Evolutionary conservation across 2,329 filamentous ascomycete genomes (phyloP).

Genomic region (Alternaria burnsii): DNA sequence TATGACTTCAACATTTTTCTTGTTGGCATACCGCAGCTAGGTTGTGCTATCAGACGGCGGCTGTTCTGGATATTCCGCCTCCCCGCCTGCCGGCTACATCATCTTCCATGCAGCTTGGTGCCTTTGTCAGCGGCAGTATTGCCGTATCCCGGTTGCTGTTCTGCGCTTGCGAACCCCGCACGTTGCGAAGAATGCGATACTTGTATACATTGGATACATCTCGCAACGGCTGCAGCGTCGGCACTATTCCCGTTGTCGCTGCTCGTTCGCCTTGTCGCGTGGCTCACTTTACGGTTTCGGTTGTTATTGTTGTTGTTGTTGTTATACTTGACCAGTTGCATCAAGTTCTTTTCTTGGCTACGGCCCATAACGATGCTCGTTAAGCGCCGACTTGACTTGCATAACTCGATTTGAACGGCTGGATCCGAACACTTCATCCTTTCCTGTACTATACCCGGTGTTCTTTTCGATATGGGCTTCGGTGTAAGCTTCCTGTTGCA

Average conservation of each 20-base stretch:
- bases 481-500: conserved; percentile 2
- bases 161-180: conserved; percentile 17
- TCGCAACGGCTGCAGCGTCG: not conserved
- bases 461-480: conserved; percentile 2
- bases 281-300: not conserved
- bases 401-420: not conserved
- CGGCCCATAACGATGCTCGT: not conserved
- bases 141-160: conserved; percentile 1
- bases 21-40: conserved; percentile 7
- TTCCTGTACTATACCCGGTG: conserved; percentile 2
- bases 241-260: not conserved
- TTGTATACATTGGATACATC: not conserved
- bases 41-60: conserved; percentile 6
- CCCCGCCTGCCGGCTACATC: conserved; percentile 16
- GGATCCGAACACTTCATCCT: not conserved
- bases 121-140: conserved; percentile 7
- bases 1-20: conserved; percentile 5
- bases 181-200: conserved; percentile 10
- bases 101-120: not conserved
- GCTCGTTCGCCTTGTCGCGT: not conserved
- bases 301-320: not conserved
- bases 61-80: conserved; percentile 12
- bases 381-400: conserved; percentile 6
- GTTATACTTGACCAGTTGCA: not conserved
- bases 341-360: conserved; percentile 1